These are phyloP conservation scores for Jacaranda copaia DNA, from an alignment of 257 asterid genomes.

Conservation along the genomic window DNA sequence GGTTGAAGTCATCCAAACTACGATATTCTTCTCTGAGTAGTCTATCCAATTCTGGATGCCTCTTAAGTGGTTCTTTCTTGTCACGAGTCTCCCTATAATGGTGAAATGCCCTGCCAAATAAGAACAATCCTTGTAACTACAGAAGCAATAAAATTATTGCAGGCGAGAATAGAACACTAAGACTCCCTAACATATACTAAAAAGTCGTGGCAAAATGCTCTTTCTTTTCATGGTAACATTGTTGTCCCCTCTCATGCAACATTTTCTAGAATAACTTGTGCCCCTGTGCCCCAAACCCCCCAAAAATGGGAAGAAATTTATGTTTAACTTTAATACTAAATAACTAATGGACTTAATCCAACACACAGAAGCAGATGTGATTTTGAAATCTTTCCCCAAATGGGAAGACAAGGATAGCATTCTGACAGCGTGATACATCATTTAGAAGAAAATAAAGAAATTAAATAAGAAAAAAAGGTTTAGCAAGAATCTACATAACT, in stretches of 20 bases:
- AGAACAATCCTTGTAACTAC: background rate
- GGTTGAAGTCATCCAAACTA: slow-evolving; percentile 75
- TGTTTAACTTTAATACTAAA: background rate
- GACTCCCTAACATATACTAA: too few relatives aligned
- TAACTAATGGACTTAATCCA: background rate
- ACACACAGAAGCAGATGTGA: background rate
- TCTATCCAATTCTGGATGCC: slow-evolving; percentile 76
- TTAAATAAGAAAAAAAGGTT: background rate
- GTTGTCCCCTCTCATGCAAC: too few relatives aligned
- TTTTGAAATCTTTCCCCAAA: background rate
- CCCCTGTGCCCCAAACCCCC: background rate
- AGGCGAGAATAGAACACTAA: background rate
- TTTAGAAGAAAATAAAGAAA: too few relatives aligned
- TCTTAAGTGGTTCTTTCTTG: slow-evolving; percentile 54
- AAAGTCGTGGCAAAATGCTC: too few relatives aligned
- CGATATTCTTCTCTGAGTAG: slow-evolving; percentile 75
- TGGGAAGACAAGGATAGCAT: background rate
- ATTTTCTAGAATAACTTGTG: too few relatives aligned
- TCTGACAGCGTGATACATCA: background rate
- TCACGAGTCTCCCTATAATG: slow-evolving; percentile 62
- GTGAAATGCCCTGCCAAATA: slow-evolving; percentile 79
- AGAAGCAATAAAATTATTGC: background rate
- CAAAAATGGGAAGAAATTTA: background rate
- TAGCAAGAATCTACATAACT: background rate
- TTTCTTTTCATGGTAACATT: too few relatives aligned